Percentiles rank a stretch among this genome's conserved stretches.
phyloP scores from a whole-genome alignment of 371 early-diverging fungal species.

The Mucor indicus region DNA sequence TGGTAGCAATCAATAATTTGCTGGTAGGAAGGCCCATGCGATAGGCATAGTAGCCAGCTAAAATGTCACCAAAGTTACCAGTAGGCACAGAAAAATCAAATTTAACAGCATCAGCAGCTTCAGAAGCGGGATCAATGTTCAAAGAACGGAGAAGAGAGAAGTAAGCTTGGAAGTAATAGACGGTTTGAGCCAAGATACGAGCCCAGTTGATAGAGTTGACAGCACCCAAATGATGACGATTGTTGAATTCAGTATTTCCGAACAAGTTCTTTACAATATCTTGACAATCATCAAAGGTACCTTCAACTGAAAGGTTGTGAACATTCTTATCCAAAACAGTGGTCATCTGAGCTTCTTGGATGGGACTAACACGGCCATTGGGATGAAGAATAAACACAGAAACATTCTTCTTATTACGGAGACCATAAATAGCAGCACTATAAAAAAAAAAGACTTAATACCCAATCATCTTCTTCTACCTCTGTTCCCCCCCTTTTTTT shows the following conservation, averaged over 20 bases:
- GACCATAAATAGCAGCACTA: constrained; percentile 97
- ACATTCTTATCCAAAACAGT: constrained; percentile 91
- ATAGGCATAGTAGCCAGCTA: constrained; percentile 92
- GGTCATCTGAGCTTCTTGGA: constrained; percentile 98
- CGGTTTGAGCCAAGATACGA: constrained; percentile 92
- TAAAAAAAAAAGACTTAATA: constrained; percentile 3
- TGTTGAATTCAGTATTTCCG: constrained; percentile 73
- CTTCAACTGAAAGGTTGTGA: constrained; percentile 87
- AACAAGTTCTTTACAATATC: constrained; percentile 92
- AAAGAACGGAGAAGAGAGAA: constrained; percentile 64
- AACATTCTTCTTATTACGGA: constrained; percentile 89
- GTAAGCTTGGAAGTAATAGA: constrained; percentile 94
- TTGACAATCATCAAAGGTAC: constrained; percentile 98
- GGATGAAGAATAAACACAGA: constrained; percentile 94
- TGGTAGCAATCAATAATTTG: constrained; percentile 87
- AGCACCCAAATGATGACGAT: constrained; percentile 82
- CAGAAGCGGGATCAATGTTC: constrained; percentile 51
- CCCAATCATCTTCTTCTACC: not conserved
- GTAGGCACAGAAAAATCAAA: constrained; percentile 91
- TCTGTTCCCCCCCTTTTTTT: not conserved
- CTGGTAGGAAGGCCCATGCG: constrained; percentile 90
- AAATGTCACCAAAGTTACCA: constrained; percentile 98
- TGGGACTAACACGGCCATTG: constrained; percentile 82
- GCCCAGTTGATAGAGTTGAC: constrained; percentile 99
- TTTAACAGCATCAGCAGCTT: constrained; percentile 43